phyloP scores from a whole-genome alignment of 164 flowering plant species.

The Protea cynaroides region DNA sequence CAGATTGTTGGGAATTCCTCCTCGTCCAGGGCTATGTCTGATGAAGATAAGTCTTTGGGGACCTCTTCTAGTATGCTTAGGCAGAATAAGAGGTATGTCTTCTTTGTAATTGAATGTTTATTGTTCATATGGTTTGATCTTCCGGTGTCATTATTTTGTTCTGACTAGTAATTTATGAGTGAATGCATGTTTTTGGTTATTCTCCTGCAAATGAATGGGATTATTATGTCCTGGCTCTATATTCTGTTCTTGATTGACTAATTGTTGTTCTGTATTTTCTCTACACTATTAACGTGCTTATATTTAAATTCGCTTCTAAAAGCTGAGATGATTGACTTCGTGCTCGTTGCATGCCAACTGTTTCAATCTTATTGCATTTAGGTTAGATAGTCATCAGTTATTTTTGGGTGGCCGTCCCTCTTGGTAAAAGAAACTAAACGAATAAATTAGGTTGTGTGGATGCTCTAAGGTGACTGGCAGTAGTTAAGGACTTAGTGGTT shows the following conservation, averaged over 20 bases:
- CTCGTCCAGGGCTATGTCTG: conserved; percentile 34
- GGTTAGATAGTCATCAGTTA: background rate
- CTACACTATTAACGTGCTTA: too few species aligned
- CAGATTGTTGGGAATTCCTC: conserved; percentile 58
- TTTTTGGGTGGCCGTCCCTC: background rate
- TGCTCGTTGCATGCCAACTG: background rate
- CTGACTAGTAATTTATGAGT: too few species aligned
- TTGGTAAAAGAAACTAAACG: too few species aligned
- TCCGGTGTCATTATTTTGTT: background rate
- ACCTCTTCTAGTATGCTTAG: conserved; percentile 25
- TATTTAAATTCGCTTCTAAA: background rate
- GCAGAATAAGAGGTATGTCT: conserved; percentile 56
- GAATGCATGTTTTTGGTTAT: too few species aligned
- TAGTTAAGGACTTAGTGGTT: too few species aligned
- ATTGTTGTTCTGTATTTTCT: too few species aligned
- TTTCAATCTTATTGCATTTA: background rate
- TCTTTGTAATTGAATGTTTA: background rate
- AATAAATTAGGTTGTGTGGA: too few species aligned
- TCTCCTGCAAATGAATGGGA: too few species aligned
- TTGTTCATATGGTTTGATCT: background rate
- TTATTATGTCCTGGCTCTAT: too few species aligned
- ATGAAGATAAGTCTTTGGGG: conserved; percentile 50
- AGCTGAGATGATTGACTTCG: background rate
- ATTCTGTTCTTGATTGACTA: too few species aligned
- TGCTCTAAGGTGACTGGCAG: too few species aligned